Evolutionary conservation across 169 alveolate genomes (phyloP).

Genomic region (Hammondia hammondi): DNA sequence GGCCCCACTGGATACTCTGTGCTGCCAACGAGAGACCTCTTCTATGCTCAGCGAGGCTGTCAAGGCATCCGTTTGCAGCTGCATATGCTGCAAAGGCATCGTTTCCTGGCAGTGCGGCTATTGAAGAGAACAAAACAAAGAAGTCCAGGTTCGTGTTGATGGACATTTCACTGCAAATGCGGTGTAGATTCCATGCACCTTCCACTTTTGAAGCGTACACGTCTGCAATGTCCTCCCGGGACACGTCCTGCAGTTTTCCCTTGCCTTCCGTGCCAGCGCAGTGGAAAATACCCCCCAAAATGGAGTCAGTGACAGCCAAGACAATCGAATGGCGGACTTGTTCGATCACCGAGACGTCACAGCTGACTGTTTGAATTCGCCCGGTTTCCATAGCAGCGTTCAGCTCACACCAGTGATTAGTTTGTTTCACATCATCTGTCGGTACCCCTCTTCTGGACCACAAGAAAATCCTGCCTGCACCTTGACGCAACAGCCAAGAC

Average conservation of each 20-base stretch:
- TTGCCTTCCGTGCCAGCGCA: conserved; percentile 77
- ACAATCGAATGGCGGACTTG: conserved; percentile 9
- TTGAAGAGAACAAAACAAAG: conserved; percentile 75
- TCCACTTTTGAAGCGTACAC: conserved; percentile 74
- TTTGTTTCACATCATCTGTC: conserved; percentile 2
- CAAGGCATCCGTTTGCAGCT: conserved; percentile 78
- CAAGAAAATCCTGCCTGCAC: conserved; percentile 66
- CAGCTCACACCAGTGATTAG: conserved; percentile 42
- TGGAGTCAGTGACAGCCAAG: not conserved
- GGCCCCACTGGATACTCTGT: conserved; percentile 80
- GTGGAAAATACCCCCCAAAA: conserved; percentile 73
- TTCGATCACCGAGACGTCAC: conserved; percentile 40
- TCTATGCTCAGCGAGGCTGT: conserved; percentile 73
- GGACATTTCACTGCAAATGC: conserved; percentile 43
- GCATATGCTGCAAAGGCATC: conserved; percentile 73
- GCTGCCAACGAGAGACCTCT: conserved; percentile 66
- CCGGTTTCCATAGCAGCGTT: conserved; percentile 4
- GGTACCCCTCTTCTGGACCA: conserved; percentile 52
- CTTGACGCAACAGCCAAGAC: conserved; percentile 74
- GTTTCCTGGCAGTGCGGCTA: conserved; percentile 76
- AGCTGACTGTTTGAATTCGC: conserved; percentile 23
- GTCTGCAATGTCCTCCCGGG: conserved; percentile 40
- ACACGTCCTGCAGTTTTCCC: conserved; percentile 49
- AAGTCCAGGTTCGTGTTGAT: conserved; percentile 44
- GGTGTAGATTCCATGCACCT: conserved; percentile 79